Percentiles rank a stretch among this genome's conserved stretches.
These are phyloP conservation scores for Acidomyces sp. DNA, from an alignment of 495 filamentous ascomycete genomes.

Conservation along the genomic window DNA sequence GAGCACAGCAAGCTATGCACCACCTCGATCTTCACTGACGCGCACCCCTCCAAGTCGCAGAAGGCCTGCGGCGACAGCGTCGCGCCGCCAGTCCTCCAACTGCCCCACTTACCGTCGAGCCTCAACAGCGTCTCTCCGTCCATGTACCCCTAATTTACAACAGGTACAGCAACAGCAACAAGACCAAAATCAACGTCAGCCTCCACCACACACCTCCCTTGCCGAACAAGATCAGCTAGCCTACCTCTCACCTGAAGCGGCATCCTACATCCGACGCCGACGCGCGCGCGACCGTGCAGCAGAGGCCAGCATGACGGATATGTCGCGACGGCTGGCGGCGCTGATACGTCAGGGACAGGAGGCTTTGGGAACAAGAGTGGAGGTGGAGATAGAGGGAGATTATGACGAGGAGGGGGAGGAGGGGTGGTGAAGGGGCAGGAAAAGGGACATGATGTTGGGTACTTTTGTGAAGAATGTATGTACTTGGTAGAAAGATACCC, in stretches of 20 bases:
- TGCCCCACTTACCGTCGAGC: too few relatives aligned
- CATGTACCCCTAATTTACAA: too few relatives aligned
- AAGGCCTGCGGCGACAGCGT: constrained; percentile 22
- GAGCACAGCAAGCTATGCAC: constrained; percentile 11
- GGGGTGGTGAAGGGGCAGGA: too few relatives aligned
- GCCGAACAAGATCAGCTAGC: constrained; percentile 6
- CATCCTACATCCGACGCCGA: constrained; percentile 50
- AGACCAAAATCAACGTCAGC: constrained; percentile 43
- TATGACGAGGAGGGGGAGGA: constrained; percentile 23
- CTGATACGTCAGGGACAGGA: constrained; percentile 86
- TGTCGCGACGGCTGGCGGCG: constrained; percentile 62
- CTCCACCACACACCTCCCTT: not conserved
- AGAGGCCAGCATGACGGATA: constrained; percentile 60
- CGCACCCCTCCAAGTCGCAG: constrained; percentile 13
- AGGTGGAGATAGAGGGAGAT: constrained; percentile 37
- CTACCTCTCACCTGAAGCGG: constrained; percentile 41
- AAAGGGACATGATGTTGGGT: too few relatives aligned
- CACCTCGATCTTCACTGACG: constrained; percentile 1
- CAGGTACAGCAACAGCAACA: too few relatives aligned
- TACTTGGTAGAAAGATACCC: too few relatives aligned
- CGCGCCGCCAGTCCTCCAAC: constrained; percentile 33
- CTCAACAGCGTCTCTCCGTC: too few relatives aligned
- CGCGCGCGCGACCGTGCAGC: constrained; percentile 61
- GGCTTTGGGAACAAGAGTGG: constrained; percentile 66
- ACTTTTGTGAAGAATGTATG: too few relatives aligned